phyloP scores from a whole-genome alignment of 768 basidiomycete species.

The Leccinum boreale region DNA sequence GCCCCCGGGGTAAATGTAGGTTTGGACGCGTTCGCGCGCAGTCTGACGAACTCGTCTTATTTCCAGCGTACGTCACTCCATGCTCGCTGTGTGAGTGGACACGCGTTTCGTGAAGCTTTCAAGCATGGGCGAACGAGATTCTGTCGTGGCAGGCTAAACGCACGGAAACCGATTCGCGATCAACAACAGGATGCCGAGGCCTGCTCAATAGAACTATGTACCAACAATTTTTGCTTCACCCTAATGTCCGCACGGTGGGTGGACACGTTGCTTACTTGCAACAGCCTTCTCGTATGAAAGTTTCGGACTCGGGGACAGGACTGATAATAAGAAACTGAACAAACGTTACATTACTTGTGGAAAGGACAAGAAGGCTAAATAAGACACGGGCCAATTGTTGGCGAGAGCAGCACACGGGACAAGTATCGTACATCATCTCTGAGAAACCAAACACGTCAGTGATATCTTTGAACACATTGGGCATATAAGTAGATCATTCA shows the following conservation, averaged over 20 bases:
- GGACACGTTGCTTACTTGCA: not conserved
- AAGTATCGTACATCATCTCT: not conserved
- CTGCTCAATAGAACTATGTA: not conserved
- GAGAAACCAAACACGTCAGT: not conserved
- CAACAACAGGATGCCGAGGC: not conserved
- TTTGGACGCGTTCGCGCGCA: not conserved
- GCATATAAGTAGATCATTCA: not conserved
- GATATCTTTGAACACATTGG: not conserved
- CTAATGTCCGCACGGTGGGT: not conserved
- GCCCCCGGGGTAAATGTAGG: conserved; percentile 15
- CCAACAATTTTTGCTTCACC: conserved; percentile 5
- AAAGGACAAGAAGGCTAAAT: not conserved
- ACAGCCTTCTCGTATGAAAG: not conserved
- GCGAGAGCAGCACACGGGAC: not conserved
- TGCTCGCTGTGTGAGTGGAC: conserved; percentile 19
- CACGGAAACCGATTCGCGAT: conserved; percentile 13
- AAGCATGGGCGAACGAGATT: not conserved
- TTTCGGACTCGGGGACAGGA: not conserved
- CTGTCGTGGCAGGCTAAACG: conserved; percentile 6
- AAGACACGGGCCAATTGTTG: not conserved
- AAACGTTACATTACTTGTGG: not conserved
- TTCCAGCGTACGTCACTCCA: conserved; percentile 21
- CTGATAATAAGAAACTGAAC: not conserved
- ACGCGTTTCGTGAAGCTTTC: not conserved
- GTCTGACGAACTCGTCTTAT: too few species aligned